Conservation (phyloP, 305 asterid species). For the Fraxinus platypoda region DNA sequence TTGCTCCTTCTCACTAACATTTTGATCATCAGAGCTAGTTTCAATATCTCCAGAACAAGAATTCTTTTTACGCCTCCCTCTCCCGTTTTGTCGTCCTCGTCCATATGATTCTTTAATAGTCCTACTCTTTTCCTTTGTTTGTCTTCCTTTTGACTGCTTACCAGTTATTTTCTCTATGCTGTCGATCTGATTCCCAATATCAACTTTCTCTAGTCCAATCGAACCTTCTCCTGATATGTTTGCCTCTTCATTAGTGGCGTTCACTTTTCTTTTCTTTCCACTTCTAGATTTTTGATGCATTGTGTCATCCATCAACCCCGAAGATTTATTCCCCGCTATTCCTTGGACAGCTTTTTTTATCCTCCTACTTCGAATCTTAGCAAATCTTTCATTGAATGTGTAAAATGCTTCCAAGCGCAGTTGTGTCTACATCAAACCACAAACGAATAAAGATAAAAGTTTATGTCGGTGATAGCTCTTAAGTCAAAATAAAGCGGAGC, state of each 20-base stretch:
- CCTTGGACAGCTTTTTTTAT: slow-evolving; percentile 83
- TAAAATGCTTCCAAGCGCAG: slow-evolving; percentile 96
- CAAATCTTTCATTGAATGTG: slow-evolving; percentile 92
- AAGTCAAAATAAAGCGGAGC: not conserved
- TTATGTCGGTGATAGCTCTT: slow-evolving; percentile 9
- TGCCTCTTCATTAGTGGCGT: slow-evolving; percentile 33
- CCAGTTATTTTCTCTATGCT: slow-evolving; percentile 26
- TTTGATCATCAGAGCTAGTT: slow-evolving; percentile 38
- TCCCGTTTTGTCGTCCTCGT: slow-evolving; percentile 32
- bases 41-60: slow-evolving; percentile 29
- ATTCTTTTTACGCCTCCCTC: slow-evolving; percentile 39
- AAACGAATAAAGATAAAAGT: slow-evolving; percentile 16
- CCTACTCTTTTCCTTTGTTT: slow-evolving; percentile 22
- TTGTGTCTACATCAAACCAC: slow-evolving; percentile 63
- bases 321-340: slow-evolving; percentile 58
- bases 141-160: slow-evolving; percentile 44
- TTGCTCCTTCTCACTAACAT: slow-evolving; percentile 36
- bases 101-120: slow-evolving; percentile 27
- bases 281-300: slow-evolving; percentile 36
- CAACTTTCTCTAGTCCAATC: slow-evolving; percentile 30
- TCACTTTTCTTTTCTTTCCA: slow-evolving; percentile 50
- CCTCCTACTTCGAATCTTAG: slow-evolving; percentile 91
- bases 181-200: slow-evolving; percentile 27
- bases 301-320: slow-evolving; percentile 44
- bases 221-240: slow-evolving; percentile 29